Base-by-base conservation (phyloP, 805 yeast genomes). In the Candida golubevii region DNA sequence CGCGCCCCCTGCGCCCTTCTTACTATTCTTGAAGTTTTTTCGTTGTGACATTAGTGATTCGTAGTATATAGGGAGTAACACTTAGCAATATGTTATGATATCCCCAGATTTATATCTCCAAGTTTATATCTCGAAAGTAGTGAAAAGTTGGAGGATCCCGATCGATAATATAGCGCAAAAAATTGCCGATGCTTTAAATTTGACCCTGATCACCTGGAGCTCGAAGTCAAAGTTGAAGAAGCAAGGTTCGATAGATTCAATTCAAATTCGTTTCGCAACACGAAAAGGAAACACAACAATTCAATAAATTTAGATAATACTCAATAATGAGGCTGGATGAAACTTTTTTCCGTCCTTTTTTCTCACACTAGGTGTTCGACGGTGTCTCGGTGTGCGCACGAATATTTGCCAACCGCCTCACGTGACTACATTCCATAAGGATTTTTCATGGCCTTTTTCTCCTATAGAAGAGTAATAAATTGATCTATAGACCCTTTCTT, bases 1-100 rank as follows among this genome's bases (percentile, higher is more conserved):
- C 34, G 40, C 40, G 42, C 41, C 45, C 15, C 35, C 28, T 36
- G 41, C 40, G 26, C 43, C 46, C 49, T 48, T 48, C 44, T 48
- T 50, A 40, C 31, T 31, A 40, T 35, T 33, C 33, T 47, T 50
- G 40, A 46, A 29, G 36, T 42, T 48, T 50, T 45, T 53, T 53
- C 56, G 56, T 50, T 53, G 56, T 36, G 56, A 50, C 56, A 53
- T 53, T 35, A 38, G 23, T 18, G 23, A 18, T 18, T 18, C 23
- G 23, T 42, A 33, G 27, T 41, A 27, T 41, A 33, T 36, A 18
- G 23, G 23, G 23, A 18, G 23, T 18, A 18, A 18, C 3, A 18
- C 23, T 18, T 18, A 18, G 23, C 23, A 18, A 18, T 18, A 3
- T 18, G 23, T 18, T 18, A 5, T 18, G 23, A 18, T 18, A 18